Evolutionary conservation across 164 flowering plant species (phyloP), one percentile per base, ranked within the genome.

Genomic region (Magnolia officinalis): DNA sequence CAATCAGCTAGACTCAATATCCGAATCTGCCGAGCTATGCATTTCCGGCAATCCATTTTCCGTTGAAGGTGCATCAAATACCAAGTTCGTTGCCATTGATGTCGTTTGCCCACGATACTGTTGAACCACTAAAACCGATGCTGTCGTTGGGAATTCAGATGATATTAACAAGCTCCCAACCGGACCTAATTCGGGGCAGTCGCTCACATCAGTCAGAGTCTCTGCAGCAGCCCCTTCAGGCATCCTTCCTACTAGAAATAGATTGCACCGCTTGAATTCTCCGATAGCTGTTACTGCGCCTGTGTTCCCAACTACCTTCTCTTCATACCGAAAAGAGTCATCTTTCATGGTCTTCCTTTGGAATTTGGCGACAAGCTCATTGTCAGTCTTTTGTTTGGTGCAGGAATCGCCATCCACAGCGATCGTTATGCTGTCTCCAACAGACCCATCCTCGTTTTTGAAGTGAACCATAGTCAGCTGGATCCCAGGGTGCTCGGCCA

Each of bases 181-280:
- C 6, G 93, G 92, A 2, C 98, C 98, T 20, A 93, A 64, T 73
- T 93, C 98, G 2, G 91, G 89, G 52, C 84, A 87, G 1, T 90
- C 91, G 49, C 63, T 75, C 21, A 79, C 83, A 50, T 63, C 76
- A 37, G 29, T 70, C 55, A 82, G 63, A 2, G 82, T 55, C 9
- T 65, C 61, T 18, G 81, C 63, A 3, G 72, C 74, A 13, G 67
- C 71, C 1, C 23, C 75, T n/a, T 78, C 65, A 2, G 91, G 82
- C 78, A 45, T 77, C 71, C 89, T 71, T n/a, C 91, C 91, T 11
- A 89, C 90, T 66, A 87, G 2, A 14, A 89, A 80, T 50, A 90
- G 77, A 80, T 84, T 86, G 79, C 84, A 82, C 31, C 77, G 78
- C 77, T 74, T 81, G 77, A 74, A 71, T 20, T 52, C 76, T n/a